phyloP scores from a whole-genome alignment of 306 rosid species.

The Rubus parviflorus region DNA sequence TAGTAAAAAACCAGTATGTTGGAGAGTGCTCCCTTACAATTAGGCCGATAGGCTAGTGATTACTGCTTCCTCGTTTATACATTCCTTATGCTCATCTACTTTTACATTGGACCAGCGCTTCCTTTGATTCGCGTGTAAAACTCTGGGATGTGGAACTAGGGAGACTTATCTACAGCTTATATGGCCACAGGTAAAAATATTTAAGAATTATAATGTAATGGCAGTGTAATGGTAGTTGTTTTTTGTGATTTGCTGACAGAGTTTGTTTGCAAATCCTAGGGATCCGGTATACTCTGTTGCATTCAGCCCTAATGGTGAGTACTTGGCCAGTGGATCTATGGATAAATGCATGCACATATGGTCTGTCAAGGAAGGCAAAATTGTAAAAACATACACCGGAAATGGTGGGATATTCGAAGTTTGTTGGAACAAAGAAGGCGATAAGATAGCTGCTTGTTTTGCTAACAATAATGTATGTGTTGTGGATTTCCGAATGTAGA shows the following conservation, averaged over 20 bases:
- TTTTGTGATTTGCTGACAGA: not conserved
- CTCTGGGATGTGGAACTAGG: conserved; percentile 68
- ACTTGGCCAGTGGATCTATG: conserved; percentile 39
- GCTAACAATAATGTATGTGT: conserved; percentile 35
- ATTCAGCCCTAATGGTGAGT: conserved; percentile 36
- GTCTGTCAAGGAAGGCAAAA: conserved; percentile 34
- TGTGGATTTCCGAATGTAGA: conserved; percentile 60
- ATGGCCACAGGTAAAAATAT: conserved; percentile 53
- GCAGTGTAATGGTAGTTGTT: not conserved
- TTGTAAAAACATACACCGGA: conserved; percentile 30
- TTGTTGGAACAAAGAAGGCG: conserved; percentile 38
- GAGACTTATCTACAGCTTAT: conserved; percentile 46
- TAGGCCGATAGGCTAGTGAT: not conserved
- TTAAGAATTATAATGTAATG: not conserved
- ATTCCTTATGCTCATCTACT: not conserved
- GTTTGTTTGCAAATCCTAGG: conserved; percentile 35
- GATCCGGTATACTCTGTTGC: conserved; percentile 50
- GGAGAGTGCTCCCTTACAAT: not conserved
- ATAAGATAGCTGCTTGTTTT: conserved; percentile 37
- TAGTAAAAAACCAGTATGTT: not conserved
- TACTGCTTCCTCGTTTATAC: not conserved
- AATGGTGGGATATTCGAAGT: conserved; percentile 40
- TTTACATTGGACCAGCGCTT: conserved; percentile 48
- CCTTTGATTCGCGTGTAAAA: conserved; percentile 60
- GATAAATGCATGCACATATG: conserved; percentile 41